phyloP scores from a whole-genome alignment of 805 yeast species.

The Metschnikowia lochheadii region DNA sequence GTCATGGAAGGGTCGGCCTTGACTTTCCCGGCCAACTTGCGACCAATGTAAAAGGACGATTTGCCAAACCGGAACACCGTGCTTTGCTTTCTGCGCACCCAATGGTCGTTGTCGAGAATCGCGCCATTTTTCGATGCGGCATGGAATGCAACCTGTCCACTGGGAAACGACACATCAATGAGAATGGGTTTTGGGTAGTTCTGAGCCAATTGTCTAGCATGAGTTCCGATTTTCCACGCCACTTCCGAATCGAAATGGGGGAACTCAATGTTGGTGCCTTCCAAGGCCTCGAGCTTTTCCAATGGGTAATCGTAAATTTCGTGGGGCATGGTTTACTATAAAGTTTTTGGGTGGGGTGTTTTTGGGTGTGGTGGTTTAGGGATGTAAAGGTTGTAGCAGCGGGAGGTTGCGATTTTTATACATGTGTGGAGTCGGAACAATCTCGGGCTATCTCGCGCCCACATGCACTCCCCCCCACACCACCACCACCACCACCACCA shows the following conservation, averaged over 20 bases:
- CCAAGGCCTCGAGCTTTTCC: conserved; percentile 10
- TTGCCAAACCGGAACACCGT: conserved; percentile 45
- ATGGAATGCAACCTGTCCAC: conserved; percentile 48
- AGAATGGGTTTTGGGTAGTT: conserved; percentile 34
- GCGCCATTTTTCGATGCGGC: conserved; percentile 35
- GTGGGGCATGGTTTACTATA: conserved; percentile 5
- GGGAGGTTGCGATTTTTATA: neutral
- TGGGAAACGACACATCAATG: conserved; percentile 44
- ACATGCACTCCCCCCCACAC: neutral
- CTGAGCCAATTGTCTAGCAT: conserved; percentile 35
- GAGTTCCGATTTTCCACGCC: conserved; percentile 46
- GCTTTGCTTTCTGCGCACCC: conserved; percentile 49
- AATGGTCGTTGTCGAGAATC: conserved; percentile 47
- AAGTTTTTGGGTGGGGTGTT: too few relatives aligned
- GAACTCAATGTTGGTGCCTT: conserved; percentile 18
- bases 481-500: too few relatives aligned
- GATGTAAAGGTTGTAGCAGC: neutral
- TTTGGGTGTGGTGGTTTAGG: neutral
- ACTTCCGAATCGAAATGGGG: conserved; percentile 28
- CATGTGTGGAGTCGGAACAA: neutral
- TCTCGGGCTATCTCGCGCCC: neutral
- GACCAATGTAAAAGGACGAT: conserved; percentile 47
- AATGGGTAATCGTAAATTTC: conserved; percentile 3
- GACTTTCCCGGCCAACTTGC: conserved; percentile 34
- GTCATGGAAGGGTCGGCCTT: conserved; percentile 14